Percentiles rank a stretch among this genome's conserved stretches.
Conservation (phyloP, 1,284 basidiomycete genomes). For the Ustilago lituana region DNA sequence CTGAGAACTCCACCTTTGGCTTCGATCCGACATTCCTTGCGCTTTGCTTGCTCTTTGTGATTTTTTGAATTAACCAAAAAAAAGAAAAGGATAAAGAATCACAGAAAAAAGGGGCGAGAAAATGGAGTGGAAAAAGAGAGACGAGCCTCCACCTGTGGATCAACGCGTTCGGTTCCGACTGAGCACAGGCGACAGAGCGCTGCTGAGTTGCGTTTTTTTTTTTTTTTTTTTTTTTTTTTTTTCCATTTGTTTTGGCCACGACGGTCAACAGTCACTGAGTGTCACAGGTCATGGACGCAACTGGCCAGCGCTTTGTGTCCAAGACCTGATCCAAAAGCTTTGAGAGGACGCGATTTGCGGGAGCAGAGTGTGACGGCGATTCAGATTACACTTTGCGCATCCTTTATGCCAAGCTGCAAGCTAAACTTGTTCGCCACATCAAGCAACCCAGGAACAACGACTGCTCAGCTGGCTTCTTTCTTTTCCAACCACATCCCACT, state of each 20-base stretch:
- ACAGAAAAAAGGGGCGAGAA: not conserved
- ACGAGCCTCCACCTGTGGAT: not conserved
- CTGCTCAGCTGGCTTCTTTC: not conserved
- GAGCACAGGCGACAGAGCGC: not conserved
- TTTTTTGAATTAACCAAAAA: not conserved
- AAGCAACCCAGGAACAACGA: not conserved
- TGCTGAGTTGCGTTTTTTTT: slow-evolving; percentile 4
- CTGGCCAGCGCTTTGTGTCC: slow-evolving; percentile 10
- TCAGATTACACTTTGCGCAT: no score
- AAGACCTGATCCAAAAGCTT: not conserved
- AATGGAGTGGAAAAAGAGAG: not conserved
- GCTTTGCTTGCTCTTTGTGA: no score
- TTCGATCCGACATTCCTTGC: no score
- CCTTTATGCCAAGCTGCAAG: no score
- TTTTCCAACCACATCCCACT: slow-evolving; percentile 14
- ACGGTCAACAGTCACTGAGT: no score
- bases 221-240: no score
- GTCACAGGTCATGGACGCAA: no score
- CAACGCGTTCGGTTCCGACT: slow-evolving; percentile 11
- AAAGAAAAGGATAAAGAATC: not conserved
- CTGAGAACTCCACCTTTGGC: slow-evolving; percentile 3
- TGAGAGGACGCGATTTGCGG: slow-evolving; percentile 5
- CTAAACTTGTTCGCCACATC: slow-evolving; percentile 7
- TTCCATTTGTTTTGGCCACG: no score
- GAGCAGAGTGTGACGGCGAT: no score